Percentiles rank a stretch among this genome's conserved stretches.
These are phyloP conservation scores for Logfia minima DNA, from an alignment of 129 eudicot species.

Conservation along the genomic window DNA sequence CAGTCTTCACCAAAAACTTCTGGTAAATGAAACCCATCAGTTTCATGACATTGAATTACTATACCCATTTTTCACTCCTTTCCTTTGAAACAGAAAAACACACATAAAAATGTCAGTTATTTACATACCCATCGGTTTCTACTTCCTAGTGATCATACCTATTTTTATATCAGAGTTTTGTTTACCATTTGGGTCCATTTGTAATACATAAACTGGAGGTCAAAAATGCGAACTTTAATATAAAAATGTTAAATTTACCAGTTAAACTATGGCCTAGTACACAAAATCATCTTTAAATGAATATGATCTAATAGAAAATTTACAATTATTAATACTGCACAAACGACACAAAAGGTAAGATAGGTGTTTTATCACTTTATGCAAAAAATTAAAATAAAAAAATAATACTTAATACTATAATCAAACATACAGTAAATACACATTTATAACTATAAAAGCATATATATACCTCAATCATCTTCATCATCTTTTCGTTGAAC, in stretches of 20 bases:
- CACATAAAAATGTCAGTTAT: constrained; percentile 1
- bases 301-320: neutral
- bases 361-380: neutral
- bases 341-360: neutral
- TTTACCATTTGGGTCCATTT: neutral
- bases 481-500: constrained; percentile 52
- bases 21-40: constrained; percentile 69
- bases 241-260: neutral
- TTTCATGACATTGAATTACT: constrained; percentile 58
- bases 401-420: no score
- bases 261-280: no score
- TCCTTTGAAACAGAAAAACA: constrained; percentile 27
- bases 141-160: neutral
- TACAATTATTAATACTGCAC: neutral
- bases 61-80: constrained; percentile 53
- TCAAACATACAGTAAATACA: neutral
- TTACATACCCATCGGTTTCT: neutral
- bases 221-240: neutral
- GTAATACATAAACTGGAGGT: neutral
- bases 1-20: constrained; percentile 53
- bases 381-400: no score
- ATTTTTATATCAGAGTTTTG: neutral
- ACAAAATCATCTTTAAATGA: neutral
- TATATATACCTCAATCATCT: constrained; percentile 54
- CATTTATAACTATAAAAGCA: neutral